phyloP scores from a whole-genome alignment of 352 stramenopile genomes.

The Globisporangium acanthophoron region DNA sequence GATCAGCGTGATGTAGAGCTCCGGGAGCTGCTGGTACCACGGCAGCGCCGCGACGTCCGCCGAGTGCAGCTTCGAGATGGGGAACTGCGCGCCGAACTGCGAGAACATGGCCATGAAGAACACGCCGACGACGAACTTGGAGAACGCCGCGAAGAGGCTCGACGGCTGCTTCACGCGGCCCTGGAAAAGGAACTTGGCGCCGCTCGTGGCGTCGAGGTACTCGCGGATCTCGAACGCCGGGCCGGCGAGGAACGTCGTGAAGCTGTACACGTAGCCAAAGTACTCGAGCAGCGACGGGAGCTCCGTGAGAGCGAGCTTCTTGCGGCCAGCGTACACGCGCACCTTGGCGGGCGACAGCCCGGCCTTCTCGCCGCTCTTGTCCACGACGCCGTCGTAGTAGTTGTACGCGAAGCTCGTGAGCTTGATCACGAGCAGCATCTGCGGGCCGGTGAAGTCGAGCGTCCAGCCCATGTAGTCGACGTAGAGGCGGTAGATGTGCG shows the following conservation, averaged over 20 bases:
- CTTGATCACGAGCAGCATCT: conserved; percentile 97
- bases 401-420: conserved; percentile 97
- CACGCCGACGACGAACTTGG: conserved; percentile 48
- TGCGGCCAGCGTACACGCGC: too few relatives aligned
- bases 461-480: conserved; percentile 94
- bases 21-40: too few relatives aligned
- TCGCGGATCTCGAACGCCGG: conserved; percentile 94
- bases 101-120: conserved; percentile 47
- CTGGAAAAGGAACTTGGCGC: conserved; percentile 34
- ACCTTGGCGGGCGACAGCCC: too few relatives aligned
- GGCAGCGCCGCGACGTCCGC: conserved; percentile 29
- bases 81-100: conserved; percentile 29
- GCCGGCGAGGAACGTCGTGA: conserved; percentile 93
- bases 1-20: conserved; percentile 56
- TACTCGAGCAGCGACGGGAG: conserved; percentile 93
- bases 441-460: conserved; percentile 78
- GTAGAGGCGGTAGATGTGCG: conserved; percentile 94
- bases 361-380: conserved; percentile 24
- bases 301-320: conserved; percentile 49
- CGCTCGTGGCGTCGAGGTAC: conserved; percentile 76
- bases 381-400: conserved; percentile 86
- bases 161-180: conserved; percentile 26
- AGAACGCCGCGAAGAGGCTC: conserved; percentile 23
- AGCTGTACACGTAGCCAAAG: conserved; percentile 96
- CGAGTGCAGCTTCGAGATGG: conserved; percentile 16